Percentiles rank a stretch among this genome's conserved stretches.
phyloP scores from a whole-genome alignment of 148 eudicot species.

The Rhododendron ferrugineum region DNA sequence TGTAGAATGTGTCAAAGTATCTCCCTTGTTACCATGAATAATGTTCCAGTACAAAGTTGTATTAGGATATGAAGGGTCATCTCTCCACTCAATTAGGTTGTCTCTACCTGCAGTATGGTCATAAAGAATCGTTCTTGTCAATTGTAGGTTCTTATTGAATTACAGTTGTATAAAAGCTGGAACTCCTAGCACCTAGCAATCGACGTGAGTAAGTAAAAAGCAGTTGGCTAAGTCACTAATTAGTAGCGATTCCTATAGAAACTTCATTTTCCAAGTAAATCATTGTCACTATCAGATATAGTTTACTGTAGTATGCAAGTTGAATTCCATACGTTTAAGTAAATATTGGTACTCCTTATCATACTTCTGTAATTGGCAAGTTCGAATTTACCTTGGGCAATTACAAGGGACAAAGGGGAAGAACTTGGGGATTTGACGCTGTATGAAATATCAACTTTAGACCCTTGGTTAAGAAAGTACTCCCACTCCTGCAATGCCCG shows the following conservation, averaged over 20 bases:
- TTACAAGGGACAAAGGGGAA: constrained; percentile 35
- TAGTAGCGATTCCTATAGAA: neutral
- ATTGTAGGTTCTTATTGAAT: neutral
- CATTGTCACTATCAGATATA: neutral
- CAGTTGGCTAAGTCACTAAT: neutral
- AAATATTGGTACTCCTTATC: neutral
- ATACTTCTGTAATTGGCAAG: neutral
- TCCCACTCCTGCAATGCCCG: constrained; percentile 45
- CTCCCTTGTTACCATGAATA: constrained; percentile 35
- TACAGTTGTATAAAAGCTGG: neutral
- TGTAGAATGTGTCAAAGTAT: neutral
- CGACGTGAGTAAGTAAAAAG: neutral
- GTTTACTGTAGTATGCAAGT: neutral
- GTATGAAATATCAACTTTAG: constrained; percentile 39
- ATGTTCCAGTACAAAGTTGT: constrained; percentile 50
- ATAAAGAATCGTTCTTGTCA: neutral
- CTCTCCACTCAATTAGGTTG: constrained; percentile 38
- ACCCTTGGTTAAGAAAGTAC: constrained; percentile 49
- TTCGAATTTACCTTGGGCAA: constrained; percentile 43
- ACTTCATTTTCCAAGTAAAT: neutral
- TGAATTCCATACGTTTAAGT: neutral
- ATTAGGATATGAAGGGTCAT: constrained; percentile 45
- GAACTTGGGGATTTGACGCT: constrained; percentile 34
- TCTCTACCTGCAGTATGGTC: constrained; percentile 39
- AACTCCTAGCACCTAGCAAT: neutral